Evolutionary conservation across 768 basidiomycete species (phyloP).

Genomic region (Lentinula sp.): DNA sequence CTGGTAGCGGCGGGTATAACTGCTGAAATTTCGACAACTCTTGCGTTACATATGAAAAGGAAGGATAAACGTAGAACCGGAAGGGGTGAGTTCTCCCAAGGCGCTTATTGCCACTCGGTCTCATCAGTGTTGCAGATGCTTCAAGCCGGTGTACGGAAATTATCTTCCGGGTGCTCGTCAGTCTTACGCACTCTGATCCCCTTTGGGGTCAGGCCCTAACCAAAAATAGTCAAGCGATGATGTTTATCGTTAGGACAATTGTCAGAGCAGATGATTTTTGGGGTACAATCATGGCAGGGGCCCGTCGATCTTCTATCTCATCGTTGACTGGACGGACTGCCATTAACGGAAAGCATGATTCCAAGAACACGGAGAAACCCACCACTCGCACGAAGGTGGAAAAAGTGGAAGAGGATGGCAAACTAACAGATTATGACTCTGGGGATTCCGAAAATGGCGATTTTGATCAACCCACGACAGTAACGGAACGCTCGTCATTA

Average conservation of each 20-base stretch:
- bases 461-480: background rate
- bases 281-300: constrained; percentile 4
- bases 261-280: constrained; percentile 27
- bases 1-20: constrained; percentile 46
- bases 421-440: constrained; percentile 12
- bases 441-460: background rate
- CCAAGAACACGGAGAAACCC: constrained; percentile 1
- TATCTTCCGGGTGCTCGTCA: constrained; percentile 62
- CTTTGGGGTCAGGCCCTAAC: constrained; percentile 52
- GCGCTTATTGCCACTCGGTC: background rate
- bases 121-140: constrained; percentile 7
- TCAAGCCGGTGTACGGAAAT: constrained; percentile 49
- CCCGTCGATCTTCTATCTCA: background rate
- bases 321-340: constrained; percentile 3
- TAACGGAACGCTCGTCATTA: background rate
- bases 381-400: background rate
- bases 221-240: constrained; percentile 37
- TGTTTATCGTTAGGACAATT: constrained; percentile 43
- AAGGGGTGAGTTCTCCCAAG: background rate
- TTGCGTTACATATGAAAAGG: background rate
- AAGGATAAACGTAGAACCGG: background rate
- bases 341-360: constrained; percentile 14
- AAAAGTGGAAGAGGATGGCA: constrained; percentile 8
- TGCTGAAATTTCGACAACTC: constrained; percentile 5
- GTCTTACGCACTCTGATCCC: constrained; percentile 57